phyloP scores from a whole-genome alignment of 2,329 filamentous ascomycete genomes.

The Trichoderma simmonsii region DNA sequence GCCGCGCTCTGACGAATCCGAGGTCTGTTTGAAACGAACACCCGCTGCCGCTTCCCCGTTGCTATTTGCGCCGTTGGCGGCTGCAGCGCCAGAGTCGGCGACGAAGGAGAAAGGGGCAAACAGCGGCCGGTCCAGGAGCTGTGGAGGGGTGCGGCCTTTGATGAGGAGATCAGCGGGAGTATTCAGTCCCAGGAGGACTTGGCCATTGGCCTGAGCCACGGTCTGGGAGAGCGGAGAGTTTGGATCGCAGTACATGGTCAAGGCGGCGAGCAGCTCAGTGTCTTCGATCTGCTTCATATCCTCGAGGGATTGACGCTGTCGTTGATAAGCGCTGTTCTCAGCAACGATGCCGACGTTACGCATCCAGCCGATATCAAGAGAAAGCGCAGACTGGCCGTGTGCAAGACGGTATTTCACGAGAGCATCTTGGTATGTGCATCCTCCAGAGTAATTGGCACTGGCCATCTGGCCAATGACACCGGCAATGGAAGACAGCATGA shows the following conservation, averaged over 20 bases:
- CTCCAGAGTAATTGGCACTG: slow-evolving; percentile 41
- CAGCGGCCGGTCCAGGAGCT: background rate
- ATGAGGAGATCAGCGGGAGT: background rate
- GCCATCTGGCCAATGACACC: slow-evolving; percentile 33
- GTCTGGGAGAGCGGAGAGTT: no score
- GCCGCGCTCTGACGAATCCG: background rate
- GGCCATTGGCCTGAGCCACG: no score
- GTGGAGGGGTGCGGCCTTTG: background rate
- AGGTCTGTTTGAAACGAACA: background rate
- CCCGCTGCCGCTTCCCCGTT: background rate
- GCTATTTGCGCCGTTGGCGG: background rate
- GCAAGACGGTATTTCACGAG: no score
- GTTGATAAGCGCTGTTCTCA: slow-evolving; percentile 19
- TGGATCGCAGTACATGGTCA: slow-evolving; percentile 6
- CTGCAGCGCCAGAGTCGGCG: background rate
- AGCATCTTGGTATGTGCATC: slow-evolving; percentile 29
- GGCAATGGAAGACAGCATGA: slow-evolving; percentile 35
- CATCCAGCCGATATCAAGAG: slow-evolving; percentile 18
- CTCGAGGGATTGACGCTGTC: background rate
- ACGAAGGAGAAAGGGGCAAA: background rate
- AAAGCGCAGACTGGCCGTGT: no score
- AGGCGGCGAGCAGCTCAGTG: background rate
- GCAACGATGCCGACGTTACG: slow-evolving; percentile 27
- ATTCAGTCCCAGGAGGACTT: background rate
- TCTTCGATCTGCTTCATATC: slow-evolving; percentile 7